Evolutionary conservation across 768 basidiomycete genomes (phyloP).

Genomic region (Jaapia argillacea): DNA sequence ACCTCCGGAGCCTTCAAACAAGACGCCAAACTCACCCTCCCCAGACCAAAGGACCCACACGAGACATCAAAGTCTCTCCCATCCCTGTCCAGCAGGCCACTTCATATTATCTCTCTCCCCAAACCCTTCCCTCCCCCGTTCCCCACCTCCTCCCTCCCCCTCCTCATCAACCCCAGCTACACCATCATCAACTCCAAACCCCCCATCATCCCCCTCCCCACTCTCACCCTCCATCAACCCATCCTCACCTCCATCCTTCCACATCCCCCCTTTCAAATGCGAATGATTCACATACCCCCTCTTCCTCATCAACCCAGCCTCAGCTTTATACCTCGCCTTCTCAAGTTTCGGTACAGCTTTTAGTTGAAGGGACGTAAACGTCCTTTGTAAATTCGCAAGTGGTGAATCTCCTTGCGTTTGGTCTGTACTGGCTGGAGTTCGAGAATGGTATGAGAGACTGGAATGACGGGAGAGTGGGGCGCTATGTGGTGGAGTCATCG

Average conservation of each 20-base stretch:
- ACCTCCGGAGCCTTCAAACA: too few relatives aligned
- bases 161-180: slow-evolving; percentile 4
- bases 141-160: slow-evolving; percentile 7
- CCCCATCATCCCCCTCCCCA: slow-evolving; percentile 15
- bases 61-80: too few relatives aligned
- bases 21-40: too few relatives aligned
- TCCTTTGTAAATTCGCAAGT: slow-evolving; percentile 32
- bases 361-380: slow-evolving; percentile 28
- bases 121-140: slow-evolving; percentile 5
- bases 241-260: slow-evolving; percentile 25
- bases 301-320: slow-evolving; percentile 53
- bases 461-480: slow-evolving; percentile 25
- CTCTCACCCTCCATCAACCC: slow-evolving; percentile 28
- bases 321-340: slow-evolving; percentile 59
- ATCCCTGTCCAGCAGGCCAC: slow-evolving; percentile 51
- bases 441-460: slow-evolving; percentile 21
- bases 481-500: slow-evolving; percentile 8
- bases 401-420: slow-evolving; percentile 17
- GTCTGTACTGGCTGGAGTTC: slow-evolving; percentile 5
- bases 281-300: slow-evolving; percentile 44
- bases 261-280: slow-evolving; percentile 14
- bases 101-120: slow-evolving; percentile 43
- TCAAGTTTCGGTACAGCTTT: slow-evolving; percentile 45
- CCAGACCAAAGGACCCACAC: too few relatives aligned
- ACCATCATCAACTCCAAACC: slow-evolving; percentile 10